phyloP scores from a whole-genome alignment of 257 asterid genomes.

The Ligustrum vulgare region DNA sequence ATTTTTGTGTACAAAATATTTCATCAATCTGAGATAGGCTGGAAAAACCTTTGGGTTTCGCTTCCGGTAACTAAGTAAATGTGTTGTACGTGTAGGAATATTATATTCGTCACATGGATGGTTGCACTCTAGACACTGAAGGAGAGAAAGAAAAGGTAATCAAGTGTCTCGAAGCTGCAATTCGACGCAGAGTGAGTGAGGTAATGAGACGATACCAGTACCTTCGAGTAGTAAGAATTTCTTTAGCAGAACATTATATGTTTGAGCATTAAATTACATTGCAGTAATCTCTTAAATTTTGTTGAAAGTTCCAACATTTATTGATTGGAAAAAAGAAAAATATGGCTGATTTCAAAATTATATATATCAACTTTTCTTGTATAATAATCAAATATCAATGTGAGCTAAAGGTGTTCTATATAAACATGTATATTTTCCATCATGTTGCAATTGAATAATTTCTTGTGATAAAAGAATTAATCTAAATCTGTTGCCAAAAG shows the following conservation, averaged over 20 bases:
- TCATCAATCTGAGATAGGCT: not conserved
- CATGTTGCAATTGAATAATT: too few relatives aligned
- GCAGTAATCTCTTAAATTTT: not conserved
- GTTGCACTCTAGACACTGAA: constrained; percentile 63
- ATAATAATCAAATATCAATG: too few relatives aligned
- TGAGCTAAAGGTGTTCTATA: too few relatives aligned
- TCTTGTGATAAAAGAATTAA: too few relatives aligned
- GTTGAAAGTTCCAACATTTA: not conserved
- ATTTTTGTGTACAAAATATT: not conserved
- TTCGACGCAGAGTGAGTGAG: constrained; percentile 86
- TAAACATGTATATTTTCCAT: too few relatives aligned
- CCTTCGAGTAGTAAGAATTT: not conserved
- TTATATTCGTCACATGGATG: constrained; percentile 82
- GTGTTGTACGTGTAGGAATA: constrained; percentile 57
- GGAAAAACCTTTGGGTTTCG: constrained; percentile 1
- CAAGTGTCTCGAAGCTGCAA: constrained; percentile 97
- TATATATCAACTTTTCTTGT: too few relatives aligned
- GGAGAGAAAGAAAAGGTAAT: constrained; percentile 76
- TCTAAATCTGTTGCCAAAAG: too few relatives aligned
- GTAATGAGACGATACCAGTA: constrained; percentile 32
- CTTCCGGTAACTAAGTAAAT: constrained; percentile 11
- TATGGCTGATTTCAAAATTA: too few relatives aligned
- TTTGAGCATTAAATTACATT: not conserved
- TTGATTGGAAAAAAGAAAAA: not conserved
- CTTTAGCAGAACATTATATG: not conserved